Evolutionary conservation across 441 rosid genomes (phyloP), one percentile per base, ranked within the genome.

Genomic region (Gossypium davidsonii): DNA sequence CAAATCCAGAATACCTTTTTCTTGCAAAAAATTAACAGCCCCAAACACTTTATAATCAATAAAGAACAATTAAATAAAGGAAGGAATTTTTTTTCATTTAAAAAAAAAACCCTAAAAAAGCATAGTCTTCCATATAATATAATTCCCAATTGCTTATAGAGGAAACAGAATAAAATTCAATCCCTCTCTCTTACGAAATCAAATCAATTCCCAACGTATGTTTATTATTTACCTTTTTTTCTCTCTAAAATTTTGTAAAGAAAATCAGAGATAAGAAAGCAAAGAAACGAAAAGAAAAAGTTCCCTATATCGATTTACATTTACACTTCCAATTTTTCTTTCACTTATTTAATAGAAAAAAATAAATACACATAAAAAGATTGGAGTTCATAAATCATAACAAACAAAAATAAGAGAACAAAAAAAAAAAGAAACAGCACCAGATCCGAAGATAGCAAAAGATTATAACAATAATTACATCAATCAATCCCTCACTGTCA

Each of bases 381-480:
- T 25, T 58, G 7, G 42, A 3, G 8, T 3, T 28, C 12, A 56
- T 9, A 17, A 4, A 52, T 11, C 34, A 31, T 37, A 48, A 61
- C 4, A 14, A 20, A 20, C 9, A 37, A 37, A 37, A 37, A 37
- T 37, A 26, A 42, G 53, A 44, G n/a, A 49, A 20, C 10, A 55
- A 44, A 42, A 6, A 1, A 21, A 28, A 11, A 7, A 5, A 49
- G 48, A 49, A 12, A 69, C 20, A 15, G 17, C 44, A 48, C 1
- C 77, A 51, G 75, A 80, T 76, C 81, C 39, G 39, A 3, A 25
- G 34, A n/a, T 42, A 48, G 52, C 68, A 74, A n/a, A 42, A 59
- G 21, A 39, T 51, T 34, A 46, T 2, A 14, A n/a, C 53, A 5
- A 55, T 6, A 42, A 55, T 12, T 34, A 39, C 56, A 48, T 34